phyloP scores from a whole-genome alignment of 2,329 filamentous ascomycete species.

The Scedosporium dehoogii region DNA sequence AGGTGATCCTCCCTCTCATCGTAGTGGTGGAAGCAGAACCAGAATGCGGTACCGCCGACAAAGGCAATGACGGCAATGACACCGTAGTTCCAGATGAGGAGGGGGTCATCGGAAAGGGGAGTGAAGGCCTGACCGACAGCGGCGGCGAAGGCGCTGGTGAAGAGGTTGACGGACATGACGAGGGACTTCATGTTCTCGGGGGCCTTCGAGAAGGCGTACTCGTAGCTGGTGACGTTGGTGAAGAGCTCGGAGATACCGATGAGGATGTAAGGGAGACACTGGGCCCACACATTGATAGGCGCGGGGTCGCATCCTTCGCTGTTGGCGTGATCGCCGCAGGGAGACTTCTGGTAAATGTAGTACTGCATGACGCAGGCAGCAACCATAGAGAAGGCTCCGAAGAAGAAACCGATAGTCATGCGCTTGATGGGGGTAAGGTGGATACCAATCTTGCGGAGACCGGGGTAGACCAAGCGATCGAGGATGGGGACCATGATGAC shows the following conservation, averaged over 20 bases:
- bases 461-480: slow-evolving; percentile 60
- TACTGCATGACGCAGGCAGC: slow-evolving; percentile 46
- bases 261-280: slow-evolving; percentile 40
- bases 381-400: slow-evolving; percentile 52
- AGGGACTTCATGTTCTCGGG: slow-evolving; percentile 73
- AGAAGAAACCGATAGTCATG: slow-evolving; percentile 60
- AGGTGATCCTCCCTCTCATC: slow-evolving; percentile 59
- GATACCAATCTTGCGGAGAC: slow-evolving; percentile 52
- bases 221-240: slow-evolving; percentile 50
- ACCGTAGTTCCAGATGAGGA: slow-evolving; percentile 64
- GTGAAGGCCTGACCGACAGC: slow-evolving; percentile 63
- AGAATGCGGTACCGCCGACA: slow-evolving; percentile 55
- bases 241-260: slow-evolving; percentile 44
- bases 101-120: slow-evolving; percentile 50
- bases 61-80: slow-evolving; percentile 52
- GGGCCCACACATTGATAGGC: slow-evolving; percentile 56
- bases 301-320: slow-evolving; percentile 41
- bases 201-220: slow-evolving; percentile 70
- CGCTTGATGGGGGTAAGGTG: slow-evolving; percentile 67
- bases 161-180: slow-evolving; percentile 60
- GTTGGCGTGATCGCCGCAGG: slow-evolving; percentile 47
- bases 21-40: slow-evolving; percentile 55
- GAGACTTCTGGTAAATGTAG: slow-evolving; percentile 53
- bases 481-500: slow-evolving; percentile 66
- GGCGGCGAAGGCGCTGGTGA: slow-evolving; percentile 60